Evolutionary conservation across 164 flowering plant species (phyloP).

Genomic region (Akebia trifoliata): DNA sequence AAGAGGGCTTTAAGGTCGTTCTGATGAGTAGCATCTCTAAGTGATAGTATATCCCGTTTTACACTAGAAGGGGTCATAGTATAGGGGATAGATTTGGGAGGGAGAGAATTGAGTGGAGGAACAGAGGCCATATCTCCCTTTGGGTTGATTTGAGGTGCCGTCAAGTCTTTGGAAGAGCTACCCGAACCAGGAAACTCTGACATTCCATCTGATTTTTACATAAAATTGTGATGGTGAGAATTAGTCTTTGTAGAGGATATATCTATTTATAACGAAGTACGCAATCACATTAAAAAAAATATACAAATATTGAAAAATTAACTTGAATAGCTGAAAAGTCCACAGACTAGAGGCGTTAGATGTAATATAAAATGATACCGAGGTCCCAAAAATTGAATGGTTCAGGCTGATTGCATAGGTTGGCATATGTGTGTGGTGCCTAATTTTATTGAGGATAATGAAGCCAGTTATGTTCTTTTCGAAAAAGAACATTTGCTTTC

Average conservation of each 20-base stretch:
- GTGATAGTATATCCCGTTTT: constrained; percentile 25
- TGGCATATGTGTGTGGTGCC: too few species aligned
- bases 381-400: not conserved
- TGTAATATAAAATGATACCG: too few species aligned
- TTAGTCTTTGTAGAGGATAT: constrained; percentile 5
- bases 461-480: too few species aligned
- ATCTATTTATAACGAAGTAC: not conserved
- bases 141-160: constrained; percentile 27
- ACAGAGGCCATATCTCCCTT: constrained; percentile 30
- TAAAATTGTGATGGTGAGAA: not conserved
- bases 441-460: too few species aligned
- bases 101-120: constrained; percentile 30
- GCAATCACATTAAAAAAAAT: not conserved
- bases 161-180: constrained; percentile 38
- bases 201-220: constrained; percentile 33
- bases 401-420: not conserved
- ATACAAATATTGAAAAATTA: not conserved
- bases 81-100: constrained; percentile 33
- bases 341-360: too few species aligned
- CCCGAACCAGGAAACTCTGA: constrained; percentile 35
- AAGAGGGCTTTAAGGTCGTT: constrained; percentile 32
- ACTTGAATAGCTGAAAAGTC: too few species aligned
- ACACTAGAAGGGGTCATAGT: constrained; percentile 29
- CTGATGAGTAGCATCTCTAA: constrained; percentile 18
- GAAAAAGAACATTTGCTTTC: too few species aligned